Base-by-base conservation (phyloP, 768 basidiomycete genomes). In the Termitomyces sp. region DNA sequence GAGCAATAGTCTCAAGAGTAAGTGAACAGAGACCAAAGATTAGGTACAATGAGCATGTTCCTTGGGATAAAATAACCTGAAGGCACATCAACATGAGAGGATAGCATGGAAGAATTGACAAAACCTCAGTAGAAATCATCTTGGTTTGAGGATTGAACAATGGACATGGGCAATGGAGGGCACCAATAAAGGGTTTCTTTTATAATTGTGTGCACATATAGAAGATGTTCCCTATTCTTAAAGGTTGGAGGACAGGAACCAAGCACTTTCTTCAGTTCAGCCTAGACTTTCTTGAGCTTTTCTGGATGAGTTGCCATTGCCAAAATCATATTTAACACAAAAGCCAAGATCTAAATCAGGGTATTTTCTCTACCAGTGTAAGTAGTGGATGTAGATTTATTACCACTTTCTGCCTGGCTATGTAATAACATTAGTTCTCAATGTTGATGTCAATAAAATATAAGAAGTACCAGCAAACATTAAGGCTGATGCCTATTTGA, bases 361-460 rank as follows among this genome's bases (percentile, higher is more conserved):
- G 5, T 53, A 3, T 42, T 16, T 5, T 41, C 21, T 50, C 23
- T n/a, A 12, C 9, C 2, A 37, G 23, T 21, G 19, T 17, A 21
- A 23, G 4, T 23, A n/a, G n/a, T 32, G 5, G 4, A 10, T 32
- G 4, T 5, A 10, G 9, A 9, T 32, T 32, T 10, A 10, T 32
- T 42, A 53, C 51, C 27, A 53, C 25, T 53, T 53, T 40, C 21
- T 53, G 51, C 2, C 51, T 40, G 23, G 40, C 51, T 53, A 31
- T 31, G 40, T 17, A 9, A 53, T 41, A 8, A 42, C 3, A 31
- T 52, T 23, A 52, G 50, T 5, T 27, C 17, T 14, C 5, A 41
- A 7, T 8, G 5, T 51, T 38, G 9, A 12, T 25, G 21, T 51
- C 2, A 25, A 5, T 23, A 29, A 29, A 29, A 3, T 19, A 27